A percentile compares a stretch with the other conserved stretches of the same genome.
Conservation (phyloP, 1,284 basidiomycete genomes). For the Tilletia indica region DNA sequence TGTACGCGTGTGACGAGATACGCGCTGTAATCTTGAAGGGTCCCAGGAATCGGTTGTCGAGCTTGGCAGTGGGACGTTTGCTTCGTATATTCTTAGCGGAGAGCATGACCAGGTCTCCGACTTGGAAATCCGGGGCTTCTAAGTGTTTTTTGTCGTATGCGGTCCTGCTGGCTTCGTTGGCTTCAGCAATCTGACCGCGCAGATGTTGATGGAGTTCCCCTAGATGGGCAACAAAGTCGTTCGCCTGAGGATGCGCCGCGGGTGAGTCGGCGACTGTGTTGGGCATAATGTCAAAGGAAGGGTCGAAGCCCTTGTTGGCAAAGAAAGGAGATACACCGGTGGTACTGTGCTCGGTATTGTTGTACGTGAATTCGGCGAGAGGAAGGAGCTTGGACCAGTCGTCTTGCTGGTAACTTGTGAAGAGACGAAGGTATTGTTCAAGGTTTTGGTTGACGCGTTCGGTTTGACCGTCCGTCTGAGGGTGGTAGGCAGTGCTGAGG, state of each 20-base stretch:
- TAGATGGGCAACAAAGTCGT: background rate
- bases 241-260: constrained; percentile 8
- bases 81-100: constrained; percentile 4
- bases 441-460: no score
- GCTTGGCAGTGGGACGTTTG: background rate
- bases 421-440: no score
- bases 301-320: constrained; percentile 17
- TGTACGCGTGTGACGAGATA: background rate
- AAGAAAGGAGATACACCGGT: constrained; percentile 19
- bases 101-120: constrained; percentile 17
- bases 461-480: no score
- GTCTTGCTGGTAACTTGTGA: no score
- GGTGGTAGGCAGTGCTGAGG: no score
- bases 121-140: background rate
- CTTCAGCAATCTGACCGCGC: background rate
- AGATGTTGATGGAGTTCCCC: background rate
- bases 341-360: constrained; percentile 10
- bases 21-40: constrained; percentile 4
- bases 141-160: background rate
- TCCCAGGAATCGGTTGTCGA: constrained; percentile 18
- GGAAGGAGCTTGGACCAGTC: no score
- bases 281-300: constrained; percentile 12
- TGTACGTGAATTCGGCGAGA: no score
- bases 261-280: background rate
- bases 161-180: background rate